Conservation (phyloP, 1,139 yeast genomes). For the Wickerhamomyces sp. region DNA sequence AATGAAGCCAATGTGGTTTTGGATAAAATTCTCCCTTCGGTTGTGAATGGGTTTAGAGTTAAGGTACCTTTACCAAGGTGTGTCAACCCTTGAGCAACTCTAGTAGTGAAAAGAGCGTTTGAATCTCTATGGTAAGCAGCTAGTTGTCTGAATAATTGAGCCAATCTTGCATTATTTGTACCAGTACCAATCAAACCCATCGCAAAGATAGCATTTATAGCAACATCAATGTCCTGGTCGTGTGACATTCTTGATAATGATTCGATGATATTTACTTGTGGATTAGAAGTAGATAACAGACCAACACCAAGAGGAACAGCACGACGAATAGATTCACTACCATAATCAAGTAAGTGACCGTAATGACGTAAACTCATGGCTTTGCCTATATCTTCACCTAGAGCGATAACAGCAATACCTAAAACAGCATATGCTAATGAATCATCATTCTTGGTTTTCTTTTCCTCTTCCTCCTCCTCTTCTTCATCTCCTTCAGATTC, state of each 20-base stretch:
- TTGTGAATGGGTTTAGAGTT: slow-evolving; percentile 83
- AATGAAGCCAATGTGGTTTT: slow-evolving; percentile 89
- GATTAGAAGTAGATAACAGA: slow-evolving; percentile 85
- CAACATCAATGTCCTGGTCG: slow-evolving; percentile 91
- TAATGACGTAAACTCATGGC: slow-evolving; percentile 97
- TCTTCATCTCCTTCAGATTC: slow-evolving; percentile 27
- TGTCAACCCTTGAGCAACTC: slow-evolving; percentile 92
- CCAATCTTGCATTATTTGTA: slow-evolving; percentile 96
- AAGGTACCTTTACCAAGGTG: slow-evolving; percentile 94
- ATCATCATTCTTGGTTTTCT: slow-evolving; percentile 53
- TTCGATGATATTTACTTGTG: slow-evolving; percentile 96
- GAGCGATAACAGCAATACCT: slow-evolving; percentile 90
- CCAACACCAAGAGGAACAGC: slow-evolving; percentile 99
- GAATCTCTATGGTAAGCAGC: slow-evolving; percentile 93
- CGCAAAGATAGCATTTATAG: slow-evolving; percentile 89
- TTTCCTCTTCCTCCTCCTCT: slow-evolving; percentile 25
- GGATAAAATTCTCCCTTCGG: slow-evolving; percentile 82
- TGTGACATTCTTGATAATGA: slow-evolving; percentile 94
- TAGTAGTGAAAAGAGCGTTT: slow-evolving; percentile 85
- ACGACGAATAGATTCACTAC: slow-evolving; percentile 84
- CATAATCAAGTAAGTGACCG: slow-evolving; percentile 97
- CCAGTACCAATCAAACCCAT: slow-evolving; percentile 99
- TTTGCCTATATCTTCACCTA: slow-evolving; percentile 98
- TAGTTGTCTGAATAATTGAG: slow-evolving; percentile 89
- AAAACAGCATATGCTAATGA: slow-evolving; percentile 88